These are phyloP conservation scores for Cyclocybe cylindracea DNA, from an alignment of 768 basidiomycete species.

Conservation along the genomic window DNA sequence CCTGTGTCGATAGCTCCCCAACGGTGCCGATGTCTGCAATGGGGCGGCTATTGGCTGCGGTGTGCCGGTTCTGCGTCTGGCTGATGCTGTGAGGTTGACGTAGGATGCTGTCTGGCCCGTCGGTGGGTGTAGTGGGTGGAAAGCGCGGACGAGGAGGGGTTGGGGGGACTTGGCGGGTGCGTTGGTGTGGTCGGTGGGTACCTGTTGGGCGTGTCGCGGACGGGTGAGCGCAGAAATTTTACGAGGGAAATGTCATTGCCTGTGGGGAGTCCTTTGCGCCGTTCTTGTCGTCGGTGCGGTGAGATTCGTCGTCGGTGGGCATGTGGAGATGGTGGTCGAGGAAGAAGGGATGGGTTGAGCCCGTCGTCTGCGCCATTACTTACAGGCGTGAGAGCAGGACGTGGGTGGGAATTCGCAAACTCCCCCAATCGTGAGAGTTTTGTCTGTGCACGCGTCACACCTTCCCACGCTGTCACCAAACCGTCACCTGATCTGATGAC, in stretches of 20 bases:
- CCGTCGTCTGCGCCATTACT: conserved; percentile 41
- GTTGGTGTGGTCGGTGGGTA: too few relatives aligned
- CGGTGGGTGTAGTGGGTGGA: conserved; percentile 21
- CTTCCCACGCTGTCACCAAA: conserved; percentile 25
- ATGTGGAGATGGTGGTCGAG: conserved; percentile 47
- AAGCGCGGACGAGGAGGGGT: conserved; percentile 28
- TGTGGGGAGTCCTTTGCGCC: conserved; percentile 22
- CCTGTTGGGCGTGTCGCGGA: conserved; percentile 26
- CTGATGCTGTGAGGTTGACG: conserved; percentile 54
- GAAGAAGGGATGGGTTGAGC: conserved; percentile 40
- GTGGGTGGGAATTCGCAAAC: conserved; percentile 37
- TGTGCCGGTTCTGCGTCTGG: conserved; percentile 42
- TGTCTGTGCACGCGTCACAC: conserved; percentile 21
- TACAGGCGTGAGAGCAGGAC: conserved; percentile 48
- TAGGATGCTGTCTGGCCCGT: conserved; percentile 47
- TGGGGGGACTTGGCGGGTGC: conserved; percentile 18
- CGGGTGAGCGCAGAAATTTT: conserved; percentile 16
- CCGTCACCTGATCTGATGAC: conserved; percentile 18
- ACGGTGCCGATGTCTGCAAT: conserved; percentile 29
- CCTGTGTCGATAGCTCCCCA: conserved; percentile 23
- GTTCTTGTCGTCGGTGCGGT: conserved; percentile 14
- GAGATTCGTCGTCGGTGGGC: conserved; percentile 29
- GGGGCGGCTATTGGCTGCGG: conserved; percentile 42
- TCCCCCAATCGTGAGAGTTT: conserved; percentile 29
- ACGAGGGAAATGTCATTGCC: conserved; percentile 26